Conservation (phyloP, 331 rosid genomes). For the Pyrus hybrid region DNA sequence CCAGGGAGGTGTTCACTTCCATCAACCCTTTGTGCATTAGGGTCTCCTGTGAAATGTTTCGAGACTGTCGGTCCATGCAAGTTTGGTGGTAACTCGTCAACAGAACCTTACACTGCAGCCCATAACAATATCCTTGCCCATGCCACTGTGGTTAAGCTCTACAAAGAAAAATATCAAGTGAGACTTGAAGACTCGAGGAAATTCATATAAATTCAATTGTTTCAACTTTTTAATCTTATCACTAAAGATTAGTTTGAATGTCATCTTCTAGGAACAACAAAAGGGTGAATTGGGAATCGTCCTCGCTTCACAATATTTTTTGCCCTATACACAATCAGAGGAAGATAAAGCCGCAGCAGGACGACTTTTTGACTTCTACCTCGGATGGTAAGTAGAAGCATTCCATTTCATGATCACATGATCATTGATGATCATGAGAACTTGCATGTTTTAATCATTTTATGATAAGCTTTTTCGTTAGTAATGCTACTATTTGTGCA, state of each 20-base stretch:
- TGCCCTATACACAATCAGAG: constrained; percentile 15
- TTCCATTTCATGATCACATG: too few relatives aligned
- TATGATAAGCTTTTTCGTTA: too few relatives aligned
- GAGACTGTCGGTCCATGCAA: background rate
- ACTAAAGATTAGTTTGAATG: background rate
- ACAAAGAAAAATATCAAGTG: constrained; percentile 5
- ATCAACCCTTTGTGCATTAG: background rate
- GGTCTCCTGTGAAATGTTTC: background rate
- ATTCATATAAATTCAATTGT: too few relatives aligned
- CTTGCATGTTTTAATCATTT: too few relatives aligned
- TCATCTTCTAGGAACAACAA: constrained; percentile 9
- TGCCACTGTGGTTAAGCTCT: constrained; percentile 8
- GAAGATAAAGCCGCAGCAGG: constrained; percentile 20
- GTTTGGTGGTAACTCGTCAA: constrained; percentile 11
- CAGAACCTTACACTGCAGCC: constrained; percentile 16
- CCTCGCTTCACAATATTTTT: constrained; percentile 1
- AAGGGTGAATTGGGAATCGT: constrained; percentile 17
- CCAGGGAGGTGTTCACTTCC: constrained; percentile 2
- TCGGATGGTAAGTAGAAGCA: constrained; percentile 18
- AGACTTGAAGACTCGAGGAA: background rate
- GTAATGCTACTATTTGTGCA: too few relatives aligned
- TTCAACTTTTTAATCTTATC: too few relatives aligned
- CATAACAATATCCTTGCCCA: constrained; percentile 22
- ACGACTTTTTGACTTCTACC: constrained; percentile 16
- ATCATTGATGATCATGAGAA: background rate